Evolutionary conservation across 2,329 filamentous ascomycete genomes (phyloP), one percentile per base, ranked within the genome.

Genomic region (Trichoderma sp.): DNA sequence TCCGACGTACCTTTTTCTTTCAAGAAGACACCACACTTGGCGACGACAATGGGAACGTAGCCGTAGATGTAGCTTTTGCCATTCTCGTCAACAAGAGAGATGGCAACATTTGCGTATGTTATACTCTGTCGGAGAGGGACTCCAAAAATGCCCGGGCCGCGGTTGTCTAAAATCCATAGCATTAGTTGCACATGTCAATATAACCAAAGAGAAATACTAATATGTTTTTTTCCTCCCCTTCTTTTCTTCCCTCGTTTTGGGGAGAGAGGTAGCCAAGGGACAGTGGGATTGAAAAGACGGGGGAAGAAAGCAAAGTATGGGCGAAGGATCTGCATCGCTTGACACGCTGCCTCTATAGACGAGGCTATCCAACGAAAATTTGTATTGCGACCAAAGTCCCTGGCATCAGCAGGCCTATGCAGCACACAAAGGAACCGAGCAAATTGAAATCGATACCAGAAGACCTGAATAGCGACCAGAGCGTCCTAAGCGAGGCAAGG

Each of bases 51-150:
- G 20, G 96, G 96, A 8, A 99, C 95, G 79, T 98, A 98, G 78
- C 96, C 96, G 81, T 98, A 99, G 68, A 98, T 98, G 81, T 97
- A 98, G 83, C 94, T 97, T 81, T 96, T 90, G 36, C 95, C 95
- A 75, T 96, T 88, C 75, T 95, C 93, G 80, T 98, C 95, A 75
- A 96, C 93, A 32, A 99, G 88, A 26, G 95, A 98, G 78, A 99
- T 99, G 74, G 96, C 96, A 73, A 99, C 96, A 79, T 98, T 99
- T 72, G 96, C 96, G 81, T 99, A 98, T 73, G 92, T 93, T 81
- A 99, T 98, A 83, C 95, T 98, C 79, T 95, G 91, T 77, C 94
- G 93, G 72, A 99, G 87, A 50, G 96, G 94, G 39, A 99, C 91
- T 68, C 96, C 96, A 80, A 99, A 99, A 74, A 99, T 98, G 75